phyloP scores from a whole-genome alignment of 805 yeast genomes.

The Yamadazyma nakazawae region DNA sequence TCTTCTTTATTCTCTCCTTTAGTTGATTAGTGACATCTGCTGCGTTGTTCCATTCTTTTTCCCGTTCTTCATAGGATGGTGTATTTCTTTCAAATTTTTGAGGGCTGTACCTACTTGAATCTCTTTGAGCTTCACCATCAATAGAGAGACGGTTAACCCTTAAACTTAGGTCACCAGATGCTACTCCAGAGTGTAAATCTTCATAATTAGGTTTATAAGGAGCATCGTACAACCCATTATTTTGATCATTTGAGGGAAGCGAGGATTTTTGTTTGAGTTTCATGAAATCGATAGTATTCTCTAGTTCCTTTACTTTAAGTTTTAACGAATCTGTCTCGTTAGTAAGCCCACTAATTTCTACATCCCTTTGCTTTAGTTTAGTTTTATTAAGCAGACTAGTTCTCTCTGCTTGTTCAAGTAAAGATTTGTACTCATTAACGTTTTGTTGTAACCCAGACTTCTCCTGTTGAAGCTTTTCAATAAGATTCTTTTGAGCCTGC shows the following conservation, averaged over 20 bases:
- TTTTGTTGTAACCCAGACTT: slow-evolving; percentile 24
- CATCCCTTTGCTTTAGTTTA: slow-evolving; percentile 64
- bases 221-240: slow-evolving; percentile 1
- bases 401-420: slow-evolving; percentile 37
- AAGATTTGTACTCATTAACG: slow-evolving; percentile 19
- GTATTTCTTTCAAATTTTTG: slow-evolving; percentile 3
- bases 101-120: slow-evolving; percentile 5
- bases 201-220: slow-evolving; percentile 2
- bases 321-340: slow-evolving; percentile 61
- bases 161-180: slow-evolving; percentile 38
- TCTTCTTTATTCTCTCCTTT: slow-evolving; percentile 82
- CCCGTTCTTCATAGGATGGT: slow-evolving; percentile 6
- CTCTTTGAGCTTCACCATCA: slow-evolving; percentile 18
- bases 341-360: slow-evolving; percentile 57
- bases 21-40: slow-evolving; percentile 85
- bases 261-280: slow-evolving; percentile 21
- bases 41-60: slow-evolving; percentile 72
- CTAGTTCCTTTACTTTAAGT: slow-evolving; percentile 50
- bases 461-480: slow-evolving; percentile 23
- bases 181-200: slow-evolving; percentile 12
- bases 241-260: not conserved
- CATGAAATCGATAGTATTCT: slow-evolving; percentile 39
- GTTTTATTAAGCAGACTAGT: slow-evolving; percentile 36
- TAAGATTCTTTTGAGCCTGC: slow-evolving; percentile 17
- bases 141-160: slow-evolving; percentile 40